Evolutionary conservation across 2,329 filamentous ascomycete genomes (phyloP).

Genomic region (Chrysoporthe cubensis): DNA sequence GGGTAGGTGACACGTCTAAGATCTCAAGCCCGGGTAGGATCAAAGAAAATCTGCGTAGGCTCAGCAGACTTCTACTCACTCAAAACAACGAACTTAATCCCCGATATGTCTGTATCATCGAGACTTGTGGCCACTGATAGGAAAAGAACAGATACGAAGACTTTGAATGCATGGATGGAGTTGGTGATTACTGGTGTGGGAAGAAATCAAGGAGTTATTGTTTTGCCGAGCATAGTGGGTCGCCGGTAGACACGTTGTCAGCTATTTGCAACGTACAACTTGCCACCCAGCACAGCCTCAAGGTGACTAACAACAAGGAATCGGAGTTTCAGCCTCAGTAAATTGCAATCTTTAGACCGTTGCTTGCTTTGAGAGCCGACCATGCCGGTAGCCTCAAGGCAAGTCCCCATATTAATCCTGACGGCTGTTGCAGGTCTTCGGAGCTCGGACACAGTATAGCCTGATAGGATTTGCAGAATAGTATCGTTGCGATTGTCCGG

Average conservation of each 20-base stretch:
- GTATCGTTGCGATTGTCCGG: not conserved
- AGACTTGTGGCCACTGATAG: not conserved
- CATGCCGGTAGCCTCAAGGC: not conserved
- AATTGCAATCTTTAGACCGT: not conserved
- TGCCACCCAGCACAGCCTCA: not conserved
- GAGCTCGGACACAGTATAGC: not conserved
- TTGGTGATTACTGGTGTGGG: not conserved
- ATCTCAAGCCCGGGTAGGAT: not conserved
- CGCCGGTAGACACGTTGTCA: not conserved
- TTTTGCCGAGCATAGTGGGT: not conserved
- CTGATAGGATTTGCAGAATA: not conserved
- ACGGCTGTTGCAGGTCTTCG: not conserved
- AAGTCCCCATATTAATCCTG: not conserved
- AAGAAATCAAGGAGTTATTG: not conserved
- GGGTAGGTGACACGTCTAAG: not conserved
- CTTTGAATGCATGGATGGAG: not conserved
- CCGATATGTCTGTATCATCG: not conserved
- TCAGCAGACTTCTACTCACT: not conserved
- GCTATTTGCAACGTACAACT: not conserved
- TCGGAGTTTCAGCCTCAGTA: not conserved
- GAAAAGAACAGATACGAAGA: not conserved
- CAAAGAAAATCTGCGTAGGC: not conserved
- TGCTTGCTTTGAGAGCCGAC: not conserved
- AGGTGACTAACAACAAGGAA: not conserved
- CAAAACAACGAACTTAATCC: not conserved